A percentile compares a stretch with the other conserved stretches of the same genome.
Evolutionary conservation across 345 rosid species (phyloP).

Genomic region (Aethionema arabicum): DNA sequence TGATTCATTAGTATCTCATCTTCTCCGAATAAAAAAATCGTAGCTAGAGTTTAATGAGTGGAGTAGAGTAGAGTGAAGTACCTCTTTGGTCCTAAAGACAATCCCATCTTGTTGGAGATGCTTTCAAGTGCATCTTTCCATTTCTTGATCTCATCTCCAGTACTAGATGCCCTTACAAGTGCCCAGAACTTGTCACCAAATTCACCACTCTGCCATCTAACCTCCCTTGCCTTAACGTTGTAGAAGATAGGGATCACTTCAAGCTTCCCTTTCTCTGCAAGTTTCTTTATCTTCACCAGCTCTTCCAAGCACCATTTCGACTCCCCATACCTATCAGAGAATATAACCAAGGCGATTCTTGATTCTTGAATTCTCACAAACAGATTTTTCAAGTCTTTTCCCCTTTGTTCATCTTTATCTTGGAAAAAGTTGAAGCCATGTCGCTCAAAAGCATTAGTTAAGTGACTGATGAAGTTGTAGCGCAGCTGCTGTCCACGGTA

Average conservation of each 20-base stretch:
- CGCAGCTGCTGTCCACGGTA: conserved; percentile 11
- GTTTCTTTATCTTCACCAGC: neutral
- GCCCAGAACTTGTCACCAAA: conserved; percentile 19
- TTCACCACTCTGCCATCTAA: neutral
- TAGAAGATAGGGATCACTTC: conserved; percentile 11
- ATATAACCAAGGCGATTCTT: conserved; percentile 5
- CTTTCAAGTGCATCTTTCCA: conserved; percentile 6
- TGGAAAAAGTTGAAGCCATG: neutral
- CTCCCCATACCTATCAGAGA: conserved; percentile 1
- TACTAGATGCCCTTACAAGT: neutral
- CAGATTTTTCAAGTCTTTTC: neutral
- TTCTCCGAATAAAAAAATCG: neutral
- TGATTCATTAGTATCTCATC: neutral
- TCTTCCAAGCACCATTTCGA: conserved; percentile 20
- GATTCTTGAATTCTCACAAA: conserved; percentile 18
- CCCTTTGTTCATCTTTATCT: conserved; percentile 1
- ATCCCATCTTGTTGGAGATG: conserved; percentile 6
- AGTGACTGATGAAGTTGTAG: conserved; percentile 6
- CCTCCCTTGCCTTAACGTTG: conserved; percentile 15
- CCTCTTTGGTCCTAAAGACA: neutral
- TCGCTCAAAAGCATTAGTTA: conserved; percentile 9
- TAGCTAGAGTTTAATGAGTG: no score
- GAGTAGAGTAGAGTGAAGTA: neutral
- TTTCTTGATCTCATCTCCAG: neutral
- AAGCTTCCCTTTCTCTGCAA: conserved; percentile 4